Percentiles rank a stretch among this genome's conserved stretches.
These are phyloP conservation scores for Pichia inconspicua DNA, from an alignment of 1,139 yeast genomes.

Conservation along the genomic window DNA sequence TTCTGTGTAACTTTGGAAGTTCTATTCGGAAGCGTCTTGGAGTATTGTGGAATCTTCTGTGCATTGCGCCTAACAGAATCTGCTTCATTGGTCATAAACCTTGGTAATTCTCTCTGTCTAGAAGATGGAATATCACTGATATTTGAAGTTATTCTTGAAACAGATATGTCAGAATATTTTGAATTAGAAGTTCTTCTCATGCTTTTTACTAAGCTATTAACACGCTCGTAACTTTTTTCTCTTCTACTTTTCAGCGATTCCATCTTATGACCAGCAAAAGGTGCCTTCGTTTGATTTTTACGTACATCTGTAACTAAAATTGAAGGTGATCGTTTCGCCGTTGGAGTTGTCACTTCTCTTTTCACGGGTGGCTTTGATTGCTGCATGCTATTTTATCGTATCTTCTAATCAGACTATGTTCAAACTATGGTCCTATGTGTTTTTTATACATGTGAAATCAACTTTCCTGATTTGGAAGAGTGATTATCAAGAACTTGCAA, in stretches of 20 bases:
- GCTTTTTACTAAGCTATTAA: slow-evolving; percentile 9
- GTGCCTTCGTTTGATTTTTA: slow-evolving; percentile 53
- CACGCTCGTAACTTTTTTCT: slow-evolving; percentile 12
- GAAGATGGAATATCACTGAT: slow-evolving; percentile 85
- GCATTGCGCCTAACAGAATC: slow-evolving; percentile 16
- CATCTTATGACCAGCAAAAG: slow-evolving; percentile 65
- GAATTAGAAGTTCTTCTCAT: slow-evolving; percentile 22
- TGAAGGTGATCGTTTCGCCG: slow-evolving; percentile 88
- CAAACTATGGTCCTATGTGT: not conserved
- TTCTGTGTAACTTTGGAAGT: slow-evolving; percentile 82
- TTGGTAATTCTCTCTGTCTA: slow-evolving; percentile 42
- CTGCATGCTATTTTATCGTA: not conserved
- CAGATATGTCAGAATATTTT: slow-evolving; percentile 61
- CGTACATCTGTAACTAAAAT: slow-evolving; percentile 87
- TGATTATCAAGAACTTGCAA: too few relatives aligned
- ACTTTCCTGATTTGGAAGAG: not conserved
- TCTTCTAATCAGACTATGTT: not conserved
- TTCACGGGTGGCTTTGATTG: not conserved
- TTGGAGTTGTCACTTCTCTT: too few relatives aligned
- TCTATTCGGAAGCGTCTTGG: slow-evolving; percentile 71
- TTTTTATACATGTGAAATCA: not conserved
- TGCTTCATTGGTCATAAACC: slow-evolving; percentile 9
- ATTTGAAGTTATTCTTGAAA: slow-evolving; percentile 62
- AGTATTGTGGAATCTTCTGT: slow-evolving; percentile 40
- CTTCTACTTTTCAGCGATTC: slow-evolving; percentile 16